These are phyloP conservation scores for Cyberlindnera suaveolens DNA, from an alignment of 805 yeast genomes.

Conservation along the genomic window DNA sequence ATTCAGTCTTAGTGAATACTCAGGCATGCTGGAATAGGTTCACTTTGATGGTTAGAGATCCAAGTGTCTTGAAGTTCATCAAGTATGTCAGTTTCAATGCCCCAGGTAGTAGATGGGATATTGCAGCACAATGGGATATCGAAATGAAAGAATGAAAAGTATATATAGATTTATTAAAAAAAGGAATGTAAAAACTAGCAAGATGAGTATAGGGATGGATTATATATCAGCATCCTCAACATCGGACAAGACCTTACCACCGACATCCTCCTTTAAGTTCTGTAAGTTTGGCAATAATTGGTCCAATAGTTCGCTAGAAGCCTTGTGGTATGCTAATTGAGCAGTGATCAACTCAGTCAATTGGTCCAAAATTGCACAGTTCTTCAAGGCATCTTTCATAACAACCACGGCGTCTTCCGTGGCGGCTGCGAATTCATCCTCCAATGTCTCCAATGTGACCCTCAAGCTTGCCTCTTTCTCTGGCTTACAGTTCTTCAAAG, in stretches of 20 bases:
- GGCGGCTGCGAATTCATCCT: conserved; percentile 84
- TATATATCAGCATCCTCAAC: conserved; percentile 19
- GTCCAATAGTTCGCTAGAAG: conserved; percentile 61
- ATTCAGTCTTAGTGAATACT: conserved; percentile 69
- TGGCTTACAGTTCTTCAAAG: conserved; percentile 42
- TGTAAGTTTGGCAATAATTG: conserved; percentile 61
- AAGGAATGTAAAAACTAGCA: neutral
- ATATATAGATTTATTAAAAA: neutral
- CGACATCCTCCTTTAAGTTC: conserved; percentile 49
- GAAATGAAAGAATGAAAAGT: conserved; percentile 18
- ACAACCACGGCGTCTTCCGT: conserved; percentile 82
- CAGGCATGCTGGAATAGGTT: conserved; percentile 83
- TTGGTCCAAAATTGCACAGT: conserved; percentile 62
- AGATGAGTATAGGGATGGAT: neutral
- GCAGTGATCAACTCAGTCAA: conserved; percentile 67
- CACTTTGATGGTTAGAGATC: conserved; percentile 73
- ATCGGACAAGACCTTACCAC: conserved; percentile 18
- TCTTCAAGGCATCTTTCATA: conserved; percentile 73
- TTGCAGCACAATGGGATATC: conserved; percentile 74
- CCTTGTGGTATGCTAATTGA: conserved; percentile 74
- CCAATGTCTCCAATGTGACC: conserved; percentile 74
- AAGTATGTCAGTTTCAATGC: conserved; percentile 88
- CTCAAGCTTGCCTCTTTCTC: conserved; percentile 69
- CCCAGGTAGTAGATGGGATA: conserved; percentile 90
- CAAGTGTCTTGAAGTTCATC: conserved; percentile 81